Evolutionary conservation across 352 stramenopile genomes (phyloP).

Genomic region (Phytopythium kandeliae): DNA sequence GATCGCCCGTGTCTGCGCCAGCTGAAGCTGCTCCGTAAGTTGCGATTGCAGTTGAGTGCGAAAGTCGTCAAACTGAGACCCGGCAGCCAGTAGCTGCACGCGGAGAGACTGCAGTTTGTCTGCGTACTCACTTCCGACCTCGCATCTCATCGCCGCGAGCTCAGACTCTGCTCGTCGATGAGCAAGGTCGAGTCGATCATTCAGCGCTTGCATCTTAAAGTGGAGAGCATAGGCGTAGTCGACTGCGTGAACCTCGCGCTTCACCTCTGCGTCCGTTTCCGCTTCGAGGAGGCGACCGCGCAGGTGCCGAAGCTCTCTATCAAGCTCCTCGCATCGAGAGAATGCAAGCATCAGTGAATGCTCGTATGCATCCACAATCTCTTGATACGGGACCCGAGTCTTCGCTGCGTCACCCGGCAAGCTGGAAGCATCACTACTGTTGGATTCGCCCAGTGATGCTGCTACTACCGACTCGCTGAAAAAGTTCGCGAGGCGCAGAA

Average conservation of each 20-base stretch:
- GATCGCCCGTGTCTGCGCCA: conserved; percentile 44
- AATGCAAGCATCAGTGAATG: neutral
- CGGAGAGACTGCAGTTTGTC: conserved; percentile 48
- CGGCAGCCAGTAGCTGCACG: conserved; percentile 38
- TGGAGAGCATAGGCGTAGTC: conserved; percentile 38
- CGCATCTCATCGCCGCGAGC: conserved; percentile 29
- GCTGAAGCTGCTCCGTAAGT: conserved; percentile 47
- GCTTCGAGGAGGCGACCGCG: neutral
- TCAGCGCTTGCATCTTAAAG: conserved; percentile 29
- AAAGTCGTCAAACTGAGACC: conserved; percentile 65
- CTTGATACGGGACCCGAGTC: neutral
- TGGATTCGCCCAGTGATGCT: neutral
- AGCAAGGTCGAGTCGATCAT: conserved; percentile 20
- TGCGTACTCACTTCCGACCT: conserved; percentile 52
- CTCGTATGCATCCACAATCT: neutral
- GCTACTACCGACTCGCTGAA: neutral
- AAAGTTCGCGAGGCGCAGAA: conserved; percentile 2
- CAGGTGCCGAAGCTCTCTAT: neutral
- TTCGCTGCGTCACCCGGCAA: too few relatives aligned
- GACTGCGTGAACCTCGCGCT: conserved; percentile 34
- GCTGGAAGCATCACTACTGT: neutral
- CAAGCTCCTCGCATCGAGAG: neutral
- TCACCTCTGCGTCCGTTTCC: conserved; percentile 22
- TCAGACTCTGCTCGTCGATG: conserved; percentile 29
- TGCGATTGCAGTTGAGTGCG: conserved; percentile 54